Base-by-base conservation (phyloP, 1,139 yeast genomes). In the Pichia sp. region DNA sequence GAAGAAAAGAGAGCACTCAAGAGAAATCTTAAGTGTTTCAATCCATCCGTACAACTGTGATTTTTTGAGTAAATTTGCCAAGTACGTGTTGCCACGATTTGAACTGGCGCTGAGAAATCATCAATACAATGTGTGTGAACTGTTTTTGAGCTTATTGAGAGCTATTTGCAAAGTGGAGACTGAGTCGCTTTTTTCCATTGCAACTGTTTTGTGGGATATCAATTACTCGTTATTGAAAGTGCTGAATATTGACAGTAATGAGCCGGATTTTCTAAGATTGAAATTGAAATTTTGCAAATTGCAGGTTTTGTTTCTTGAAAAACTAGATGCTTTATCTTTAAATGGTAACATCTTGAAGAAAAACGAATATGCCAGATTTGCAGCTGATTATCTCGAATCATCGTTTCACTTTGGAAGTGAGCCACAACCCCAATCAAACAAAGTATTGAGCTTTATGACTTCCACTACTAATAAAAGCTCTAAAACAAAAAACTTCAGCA, bases 381-480 rank as follows among this genome's bases (percentile, higher is more conserved):
- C 77, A 5, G 73, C 79, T 26, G 81, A 75, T 39, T 85, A 94
- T 90, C 70, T 86, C 45, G 88, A 81, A 49, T 67, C 67, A 41
- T 74, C 86, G 0, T 71, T 72, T 51, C 62, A 53, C 45, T 66
- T 60, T 37, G 52, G 41, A 33, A 32, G 29, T 28, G 44, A 38
- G 4, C 10, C 39, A 26, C 16, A 26, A 1, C 5, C 29, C 11
- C 8, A 7, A 7, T 34, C 36, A 27, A 36, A 33, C 36, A 44
- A 43, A 29, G 48, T 46, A 23, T 39, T 46, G n/a, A 31, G 40
- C 9, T 46, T 46, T 27, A 29, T 29, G 11, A 37, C 44, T 10
- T 33, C 46, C 3, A 41, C 11, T n/a, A 39, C 35, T 3, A 36
- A 32, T 29, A 29, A 7, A 6, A n/a, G 11, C 5, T 44, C 38